Base-by-base conservation (phyloP, 148 eudicot genomes). In the Euryodendron excelsum region DNA sequence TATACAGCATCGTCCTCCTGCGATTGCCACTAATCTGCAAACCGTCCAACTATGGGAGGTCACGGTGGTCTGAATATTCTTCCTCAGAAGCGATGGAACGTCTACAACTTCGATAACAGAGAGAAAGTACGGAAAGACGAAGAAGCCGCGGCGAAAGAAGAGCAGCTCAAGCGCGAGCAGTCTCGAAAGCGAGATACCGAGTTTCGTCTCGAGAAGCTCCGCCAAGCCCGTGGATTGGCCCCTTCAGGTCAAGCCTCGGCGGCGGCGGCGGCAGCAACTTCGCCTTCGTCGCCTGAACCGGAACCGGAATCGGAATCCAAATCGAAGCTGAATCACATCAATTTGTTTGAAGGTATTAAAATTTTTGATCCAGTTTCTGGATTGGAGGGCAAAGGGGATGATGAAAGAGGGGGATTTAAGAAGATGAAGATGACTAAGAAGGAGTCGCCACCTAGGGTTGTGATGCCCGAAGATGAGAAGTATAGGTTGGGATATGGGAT, bases 31-130 rank as follows among this genome's bases (percentile, higher is more conserved):
- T 41, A 56, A 25, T 37, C 65, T 8, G 72, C 8, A 1, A n/a
- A n/a, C 30, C 33, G 4, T 75, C 37, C 71, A 81, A 69, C 18
- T 5, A 95, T 96, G 99, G 99, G 99, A 2, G 99, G 99, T 17
- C 99, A 96, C 70, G 99, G 99, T 9, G 99, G 99, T 41, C 83
- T 96, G 14, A 96, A 96, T 81, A 96, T 96, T 79, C 93, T 96
- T 0, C 99, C 99, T 0, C 99, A 96, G 79, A 96, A 96, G 84
- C 81, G 83, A 53, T 96, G 99, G 99, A 96, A 96, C 72, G 99
- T 96, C 3, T 96, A 96, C 97, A 96, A 91, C 76, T 93, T 69
- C 89, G 99, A 96, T 15, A 96, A 96, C 78, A 90, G 98, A 66
- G 99, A 96, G 77, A 96, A 96, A 66, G 98, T 93, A 55, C 81